Conservation (phyloP, 164 flowering plant genomes). For the Protea cynaroides region DNA sequence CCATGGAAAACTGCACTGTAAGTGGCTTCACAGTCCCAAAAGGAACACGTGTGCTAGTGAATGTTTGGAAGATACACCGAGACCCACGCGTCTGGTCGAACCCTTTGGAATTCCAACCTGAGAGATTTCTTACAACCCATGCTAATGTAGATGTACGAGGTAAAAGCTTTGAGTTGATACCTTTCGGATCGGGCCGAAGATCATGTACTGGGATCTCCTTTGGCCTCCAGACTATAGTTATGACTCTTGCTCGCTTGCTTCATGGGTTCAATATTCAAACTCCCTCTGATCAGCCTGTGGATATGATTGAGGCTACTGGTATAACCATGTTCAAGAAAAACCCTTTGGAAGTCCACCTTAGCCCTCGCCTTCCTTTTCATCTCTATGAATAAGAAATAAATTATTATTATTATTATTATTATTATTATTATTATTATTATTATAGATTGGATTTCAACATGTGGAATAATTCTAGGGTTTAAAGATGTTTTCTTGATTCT, state of each 20-base stretch:
- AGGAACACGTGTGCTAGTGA: constrained; percentile 9
- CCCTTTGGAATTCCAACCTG: constrained; percentile 9
- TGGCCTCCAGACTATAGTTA: constrained; percentile 2
- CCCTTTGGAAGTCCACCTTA: constrained; percentile 4
- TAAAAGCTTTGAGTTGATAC: constrained; percentile 5
- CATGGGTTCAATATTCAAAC: background rate
- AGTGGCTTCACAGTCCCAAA: constrained; percentile 1
- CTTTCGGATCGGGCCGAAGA: background rate
- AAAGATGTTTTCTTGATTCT: too few species aligned
- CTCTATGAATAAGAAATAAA: background rate
- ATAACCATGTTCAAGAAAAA: constrained; percentile 1
- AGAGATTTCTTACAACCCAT: constrained; percentile 12
- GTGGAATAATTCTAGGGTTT: too few species aligned
- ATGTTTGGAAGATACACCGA: constrained; percentile 3
- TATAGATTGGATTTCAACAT: too few species aligned
- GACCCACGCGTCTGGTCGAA: constrained; percentile 1
- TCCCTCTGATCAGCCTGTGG: background rate
- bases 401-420: too few species aligned
- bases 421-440: too few species aligned
- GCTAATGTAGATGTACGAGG: constrained; percentile 8
- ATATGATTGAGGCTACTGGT: background rate
- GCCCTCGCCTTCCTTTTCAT: background rate
- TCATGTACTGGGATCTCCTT: constrained; percentile 7
- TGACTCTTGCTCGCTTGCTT: background rate
- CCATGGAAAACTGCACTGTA: constrained; percentile 2